Conservation (phyloP, 148 eudicot species). For the Chenopodium quinoa region DNA sequence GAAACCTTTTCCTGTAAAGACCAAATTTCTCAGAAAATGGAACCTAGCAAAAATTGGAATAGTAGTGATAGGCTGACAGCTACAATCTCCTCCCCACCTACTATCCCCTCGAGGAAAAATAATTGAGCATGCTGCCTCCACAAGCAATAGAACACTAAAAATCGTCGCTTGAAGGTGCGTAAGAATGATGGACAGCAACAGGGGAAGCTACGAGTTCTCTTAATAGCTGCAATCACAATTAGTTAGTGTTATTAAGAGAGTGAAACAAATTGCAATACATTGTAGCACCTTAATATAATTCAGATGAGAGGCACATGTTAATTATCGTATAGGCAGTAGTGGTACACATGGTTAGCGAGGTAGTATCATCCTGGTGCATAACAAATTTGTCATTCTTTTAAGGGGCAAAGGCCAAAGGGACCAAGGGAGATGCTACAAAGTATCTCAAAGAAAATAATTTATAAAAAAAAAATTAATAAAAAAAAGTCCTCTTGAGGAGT, state of each 20-base stretch:
- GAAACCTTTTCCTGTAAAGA: constrained; percentile 2
- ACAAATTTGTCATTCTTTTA: too few species aligned
- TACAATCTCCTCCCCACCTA: not conserved
- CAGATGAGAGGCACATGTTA: not conserved
- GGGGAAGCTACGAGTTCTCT: constrained; percentile 15
- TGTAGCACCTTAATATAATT: not conserved
- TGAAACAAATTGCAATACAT: not conserved
- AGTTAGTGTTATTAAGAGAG: not conserved
- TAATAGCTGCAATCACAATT: constrained; percentile 16
- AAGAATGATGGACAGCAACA: not conserved
- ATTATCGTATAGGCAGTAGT: not conserved
- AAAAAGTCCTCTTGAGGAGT: too few species aligned
- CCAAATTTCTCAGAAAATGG: constrained; percentile 17
- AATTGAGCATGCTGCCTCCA: not conserved
- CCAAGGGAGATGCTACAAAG: too few species aligned
- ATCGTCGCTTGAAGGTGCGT: constrained; percentile 5
- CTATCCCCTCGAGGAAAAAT: too few species aligned
- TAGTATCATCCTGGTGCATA: too few species aligned
- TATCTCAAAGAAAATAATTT: too few species aligned
- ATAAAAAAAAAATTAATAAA: too few species aligned
- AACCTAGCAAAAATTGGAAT: constrained; percentile 20
- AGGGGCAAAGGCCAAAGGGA: too few species aligned
- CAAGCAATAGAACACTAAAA: constrained; percentile 7
- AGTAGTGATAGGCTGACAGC: not conserved
- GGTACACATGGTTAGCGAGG: too few species aligned